Evolutionary conservation across 2,329 filamentous ascomycete genomes (phyloP), one percentile per base, ranked within the genome.

Genomic region (Zymoseptoria passerinii): DNA sequence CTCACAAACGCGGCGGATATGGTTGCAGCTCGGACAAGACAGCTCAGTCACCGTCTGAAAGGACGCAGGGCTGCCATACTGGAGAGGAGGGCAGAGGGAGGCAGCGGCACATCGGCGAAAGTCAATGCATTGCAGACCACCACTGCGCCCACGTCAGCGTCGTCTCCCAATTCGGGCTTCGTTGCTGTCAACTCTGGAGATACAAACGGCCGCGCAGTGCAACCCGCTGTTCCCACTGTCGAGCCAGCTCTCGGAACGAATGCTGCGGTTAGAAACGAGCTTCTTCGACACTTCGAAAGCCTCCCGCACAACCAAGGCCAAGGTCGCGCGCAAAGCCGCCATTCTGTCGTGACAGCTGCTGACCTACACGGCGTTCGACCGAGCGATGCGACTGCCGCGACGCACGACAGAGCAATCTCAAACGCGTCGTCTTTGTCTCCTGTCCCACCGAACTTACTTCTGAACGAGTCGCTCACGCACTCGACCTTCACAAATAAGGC

Each of bases 41-140:
- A 92, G 71, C 81, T 95, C 18, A 92, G 91, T 65, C 90, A 94
- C 68, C 83, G 88, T 50, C 76, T 95, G 53, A 89, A 87, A 69
- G 86, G 86, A 53, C 84, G 89, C 54, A 86, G 85, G 67, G 83
- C 83, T 56, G 87, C 86, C n/a, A 89, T 92, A 62, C 76, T 86
- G 52, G 81, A 83, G 57, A 80, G 87, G 40, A 80, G 86, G 58
- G 79, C 80, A 19, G 70, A 70, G 52, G 68, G 68, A 28, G 68
- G 68, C 5, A 69, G 68, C 49, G 69, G 68, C 3, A 76, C 72
- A 58, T 69, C 70, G 16, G 70, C 69, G 1, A 71, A 72, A 53
- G 69, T 67, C 5, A 63, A 58, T 48, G 64, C 67, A 10, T 60
- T 65, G 40, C 66, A 69, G 57, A 69, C 66, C 4, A 70, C 68